Evolutionary conservation across 2,329 filamentous ascomycete species (phyloP).

Genomic region (Curvularia sp.): DNA sequence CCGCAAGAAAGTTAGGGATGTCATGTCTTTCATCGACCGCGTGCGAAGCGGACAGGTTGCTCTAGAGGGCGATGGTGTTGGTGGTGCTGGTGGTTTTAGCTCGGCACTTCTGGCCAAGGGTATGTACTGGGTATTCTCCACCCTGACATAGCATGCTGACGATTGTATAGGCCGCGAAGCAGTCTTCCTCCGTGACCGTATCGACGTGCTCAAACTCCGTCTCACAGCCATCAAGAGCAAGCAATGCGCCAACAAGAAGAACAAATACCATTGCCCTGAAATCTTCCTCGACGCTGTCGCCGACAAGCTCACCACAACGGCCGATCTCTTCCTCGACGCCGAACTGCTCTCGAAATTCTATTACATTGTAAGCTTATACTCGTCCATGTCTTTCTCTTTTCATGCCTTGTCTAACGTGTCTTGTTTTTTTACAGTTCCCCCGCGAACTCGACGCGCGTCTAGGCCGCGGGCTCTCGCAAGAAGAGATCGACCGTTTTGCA

Average conservation of each 20-base stretch:
- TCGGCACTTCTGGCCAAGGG: slow-evolving; percentile 83
- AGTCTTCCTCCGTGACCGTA: slow-evolving; percentile 89
- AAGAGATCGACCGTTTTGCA: slow-evolving; percentile 88
- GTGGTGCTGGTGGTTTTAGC: slow-evolving; percentile 92
- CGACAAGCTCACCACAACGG: slow-evolving; percentile 91
- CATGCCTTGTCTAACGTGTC: neutral
- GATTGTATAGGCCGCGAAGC: slow-evolving; percentile 77
- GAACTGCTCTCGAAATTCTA: slow-evolving; percentile 97
- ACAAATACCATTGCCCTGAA: slow-evolving; percentile 97
- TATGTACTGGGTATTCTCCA: slow-evolving; percentile 48
- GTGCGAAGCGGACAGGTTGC: slow-evolving; percentile 84
- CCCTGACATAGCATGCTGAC: slow-evolving; percentile 14
- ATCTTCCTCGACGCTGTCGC: slow-evolving; percentile 98
- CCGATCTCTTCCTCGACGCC: slow-evolving; percentile 95
- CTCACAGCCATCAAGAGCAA: slow-evolving; percentile 87
- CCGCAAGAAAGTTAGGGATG: slow-evolving; percentile 84
- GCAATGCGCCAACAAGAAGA: slow-evolving; percentile 81
- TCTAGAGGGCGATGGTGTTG: slow-evolving; percentile 81
- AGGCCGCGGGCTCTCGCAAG: slow-evolving; percentile 77
- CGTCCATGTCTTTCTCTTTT: neutral
- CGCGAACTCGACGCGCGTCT: slow-evolving; percentile 88
- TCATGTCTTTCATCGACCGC: slow-evolving; percentile 89
- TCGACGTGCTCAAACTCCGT: slow-evolving; percentile 89
- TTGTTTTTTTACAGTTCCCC: slow-evolving; percentile 68
- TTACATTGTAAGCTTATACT: slow-evolving; percentile 67